These are phyloP conservation scores for Theobroma cacao DNA, from an alignment of 345 rosid species.

Conservation along the genomic window DNA sequence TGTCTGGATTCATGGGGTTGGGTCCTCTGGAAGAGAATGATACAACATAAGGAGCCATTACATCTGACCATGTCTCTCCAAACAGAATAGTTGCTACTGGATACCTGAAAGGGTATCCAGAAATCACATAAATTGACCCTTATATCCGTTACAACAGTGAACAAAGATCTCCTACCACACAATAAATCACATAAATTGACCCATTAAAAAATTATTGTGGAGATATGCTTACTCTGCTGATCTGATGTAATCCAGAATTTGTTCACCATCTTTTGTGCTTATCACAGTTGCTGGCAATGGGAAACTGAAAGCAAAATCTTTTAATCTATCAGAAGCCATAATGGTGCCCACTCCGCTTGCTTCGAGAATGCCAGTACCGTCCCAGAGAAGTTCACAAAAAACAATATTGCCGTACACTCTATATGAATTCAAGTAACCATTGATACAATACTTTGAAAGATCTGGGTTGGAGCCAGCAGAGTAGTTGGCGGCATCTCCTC, in stretches of 20 bases:
- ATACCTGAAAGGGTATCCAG: conserved; percentile 5
- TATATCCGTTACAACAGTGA: no score
- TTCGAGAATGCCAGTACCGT: conserved; percentile 9
- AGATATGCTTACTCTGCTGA: conserved; percentile 20
- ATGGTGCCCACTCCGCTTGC: conserved; percentile 30
- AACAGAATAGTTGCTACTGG: conserved; percentile 29
- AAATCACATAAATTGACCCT: no score
- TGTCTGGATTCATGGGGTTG: conserved; percentile 23
- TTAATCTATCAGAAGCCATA: not conserved
- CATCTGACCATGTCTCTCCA: not conserved
- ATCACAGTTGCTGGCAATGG: conserved; percentile 28
- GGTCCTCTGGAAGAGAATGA: conserved; percentile 34
- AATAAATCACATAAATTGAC: not conserved
- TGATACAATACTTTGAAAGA: conserved; percentile 10
- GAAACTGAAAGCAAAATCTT: conserved; percentile 27
- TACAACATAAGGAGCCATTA: not conserved
- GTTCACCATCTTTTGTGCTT: conserved; percentile 17
- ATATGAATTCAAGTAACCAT: conserved; percentile 19
- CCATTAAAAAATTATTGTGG: not conserved
- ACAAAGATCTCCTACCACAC: not conserved
- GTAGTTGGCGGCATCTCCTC: conserved; percentile 35
- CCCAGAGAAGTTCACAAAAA: conserved; percentile 16
- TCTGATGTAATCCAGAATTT: conserved; percentile 24
- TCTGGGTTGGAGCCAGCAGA: conserved; percentile 21
- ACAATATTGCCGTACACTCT: conserved; percentile 27